A percentile compares a stretch with the other conserved stretches of the same genome.
phyloP scores from a whole-genome alignment of 2,329 filamentous ascomycete genomes.

The Penicillium occitanis region DNA sequence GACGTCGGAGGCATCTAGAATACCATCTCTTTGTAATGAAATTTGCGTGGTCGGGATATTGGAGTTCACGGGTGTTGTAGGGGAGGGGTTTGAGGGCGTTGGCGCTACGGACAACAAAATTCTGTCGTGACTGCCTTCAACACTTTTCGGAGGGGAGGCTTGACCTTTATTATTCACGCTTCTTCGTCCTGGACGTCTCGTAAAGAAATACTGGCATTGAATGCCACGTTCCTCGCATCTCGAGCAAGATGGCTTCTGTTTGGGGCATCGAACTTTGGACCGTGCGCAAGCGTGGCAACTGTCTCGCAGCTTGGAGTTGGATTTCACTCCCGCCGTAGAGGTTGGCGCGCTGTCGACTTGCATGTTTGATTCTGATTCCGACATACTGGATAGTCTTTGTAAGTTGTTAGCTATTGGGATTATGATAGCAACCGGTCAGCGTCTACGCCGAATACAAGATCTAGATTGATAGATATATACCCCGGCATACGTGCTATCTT shows the following conservation, averaged over 20 bases:
- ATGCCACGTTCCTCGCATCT: conserved; percentile 34
- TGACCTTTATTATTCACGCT: conserved; percentile 18
- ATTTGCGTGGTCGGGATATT: not conserved
- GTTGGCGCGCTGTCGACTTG: not conserved
- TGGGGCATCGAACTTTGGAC: conserved; percentile 33
- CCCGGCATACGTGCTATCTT: not conserved
- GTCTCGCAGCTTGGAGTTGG: conserved; percentile 33
- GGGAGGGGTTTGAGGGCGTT: not conserved
- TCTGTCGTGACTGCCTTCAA: not conserved
- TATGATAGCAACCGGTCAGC: not conserved
- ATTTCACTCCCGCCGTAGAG: not conserved
- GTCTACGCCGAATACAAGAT: not conserved
- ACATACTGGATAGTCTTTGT: not conserved
- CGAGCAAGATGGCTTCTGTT: conserved; percentile 28
- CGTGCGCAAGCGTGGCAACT: conserved; percentile 40
- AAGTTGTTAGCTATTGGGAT: not conserved
- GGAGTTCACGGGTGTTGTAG: not conserved
- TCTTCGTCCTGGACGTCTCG: conserved; percentile 31
- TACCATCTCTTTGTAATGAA: not conserved
- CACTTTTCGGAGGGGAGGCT: not conserved
- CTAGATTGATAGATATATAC: not conserved
- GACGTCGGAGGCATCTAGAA: not conserved
- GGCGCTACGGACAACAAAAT: not conserved
- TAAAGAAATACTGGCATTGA: conserved; percentile 35
- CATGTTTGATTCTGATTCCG: not conserved